Evolutionary conservation across 805 yeast genomes (phyloP), one percentile per base, ranked within the genome.

Genomic region (Candida nonsorbophila): DNA sequence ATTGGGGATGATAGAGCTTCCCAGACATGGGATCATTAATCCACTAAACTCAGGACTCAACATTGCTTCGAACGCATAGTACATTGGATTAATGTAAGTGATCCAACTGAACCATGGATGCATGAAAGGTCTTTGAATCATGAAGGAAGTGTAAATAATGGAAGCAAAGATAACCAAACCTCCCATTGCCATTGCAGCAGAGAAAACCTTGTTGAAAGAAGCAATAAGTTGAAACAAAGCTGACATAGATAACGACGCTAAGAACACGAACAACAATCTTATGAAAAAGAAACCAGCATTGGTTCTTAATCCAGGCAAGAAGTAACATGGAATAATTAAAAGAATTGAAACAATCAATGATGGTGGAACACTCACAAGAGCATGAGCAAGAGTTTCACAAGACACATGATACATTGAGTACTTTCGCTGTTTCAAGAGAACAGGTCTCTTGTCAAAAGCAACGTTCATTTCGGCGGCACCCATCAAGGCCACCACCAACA

Each of bases 341-440:
- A 45, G 34, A 13, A 47, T 37, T 49, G 51, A 48, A 17, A 44
- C 38, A 6, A 58, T 36, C 53, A 81, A 80, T 30, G 74, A 64
- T 3, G 87, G 86, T 36, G 82, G 53, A 23, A 75, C 78, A 3
- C 84, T 69, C 4, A 78, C 34, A 9, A 10, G 11, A 25, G 77
- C 61, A 5, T 75, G 60, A 0, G 84, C 79, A 4, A 82, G 41
- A 1, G 86, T 80, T 46, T 82, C 90, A 3, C 84, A 76, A 8
- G 85, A 69, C 3, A 88, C 87, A 34, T 77, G 76, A 50, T 79
- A 84, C 33, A 82, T 67, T 0, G 84, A 76, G 41, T 78, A 84
- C 27, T 69, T 66, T 44, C 78, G 75, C 49, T 84, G 94, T 45
- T 83, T 82, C 41, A 70, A 72, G 16, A 79, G 68, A 38, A 84